Conservation (phyloP, 129 eudicot species). For the Gnaphalium uliginosum region DNA sequence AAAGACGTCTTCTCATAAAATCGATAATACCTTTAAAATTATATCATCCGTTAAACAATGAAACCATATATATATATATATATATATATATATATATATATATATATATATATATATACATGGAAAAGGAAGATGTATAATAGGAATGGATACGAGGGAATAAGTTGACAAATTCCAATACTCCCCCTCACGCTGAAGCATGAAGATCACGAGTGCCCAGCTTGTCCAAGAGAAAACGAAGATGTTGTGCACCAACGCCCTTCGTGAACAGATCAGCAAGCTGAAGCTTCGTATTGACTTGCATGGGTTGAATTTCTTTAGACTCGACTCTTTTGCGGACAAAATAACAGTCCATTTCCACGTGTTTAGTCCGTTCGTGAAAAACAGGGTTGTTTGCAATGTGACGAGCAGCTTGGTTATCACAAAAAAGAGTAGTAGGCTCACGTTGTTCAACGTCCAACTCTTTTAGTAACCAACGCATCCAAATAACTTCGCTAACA, state of each 20-base stretch:
- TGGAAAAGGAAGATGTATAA: no score
- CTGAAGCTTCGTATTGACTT: not conserved
- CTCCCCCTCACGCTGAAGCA: not conserved
- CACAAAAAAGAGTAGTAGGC: not conserved
- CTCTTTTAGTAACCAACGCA: not conserved
- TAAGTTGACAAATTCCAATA: not conserved
- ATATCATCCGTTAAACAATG: no score
- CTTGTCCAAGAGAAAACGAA: not conserved
- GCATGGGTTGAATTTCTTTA: not conserved
- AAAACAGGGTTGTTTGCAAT: not conserved
- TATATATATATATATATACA: no score
- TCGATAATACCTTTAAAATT: no score
- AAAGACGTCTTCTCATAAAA: not conserved
- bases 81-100: no score
- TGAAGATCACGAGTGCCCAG: not conserved
- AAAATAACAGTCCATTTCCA: not conserved
- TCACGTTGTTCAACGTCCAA: not conserved
- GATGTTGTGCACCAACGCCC: not conserved
- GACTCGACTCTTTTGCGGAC: not conserved
- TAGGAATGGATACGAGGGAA: no score
- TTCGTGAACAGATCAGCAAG: not conserved
- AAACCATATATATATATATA: no score
- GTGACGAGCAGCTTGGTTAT: not conserved
- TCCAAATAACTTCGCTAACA: not conserved
- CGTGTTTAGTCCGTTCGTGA: not conserved